These are phyloP conservation scores for Osmozyma mogii DNA, from an alignment of 805 yeast species.

Conservation along the genomic window DNA sequence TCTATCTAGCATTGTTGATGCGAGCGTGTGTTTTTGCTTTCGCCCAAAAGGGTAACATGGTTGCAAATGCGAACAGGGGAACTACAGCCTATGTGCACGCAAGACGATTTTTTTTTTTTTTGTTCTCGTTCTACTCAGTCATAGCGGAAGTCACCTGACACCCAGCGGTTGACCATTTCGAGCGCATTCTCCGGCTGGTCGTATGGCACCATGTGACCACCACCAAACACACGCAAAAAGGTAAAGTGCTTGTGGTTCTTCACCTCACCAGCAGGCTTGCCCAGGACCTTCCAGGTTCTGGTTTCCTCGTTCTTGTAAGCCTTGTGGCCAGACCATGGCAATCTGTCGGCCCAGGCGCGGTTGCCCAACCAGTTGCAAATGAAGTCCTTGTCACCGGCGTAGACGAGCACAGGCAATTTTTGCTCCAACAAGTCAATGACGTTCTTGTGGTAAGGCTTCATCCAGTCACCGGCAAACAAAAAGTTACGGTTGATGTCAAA, in stretches of 20 bases:
- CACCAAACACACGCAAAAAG: conserved; percentile 18
- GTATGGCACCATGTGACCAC: conserved; percentile 21
- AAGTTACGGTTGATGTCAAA: conserved; percentile 74
- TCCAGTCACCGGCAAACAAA: conserved; percentile 82
- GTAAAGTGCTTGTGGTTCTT: conserved; percentile 21
- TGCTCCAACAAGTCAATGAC: conserved; percentile 56
- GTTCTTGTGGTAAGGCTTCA: conserved; percentile 77
- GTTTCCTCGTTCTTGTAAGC: too few species aligned
- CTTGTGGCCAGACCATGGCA: conserved; percentile 18
- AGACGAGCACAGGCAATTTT: conserved; percentile 72
- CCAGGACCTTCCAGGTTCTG: too few species aligned
- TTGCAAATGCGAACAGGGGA: too few species aligned
- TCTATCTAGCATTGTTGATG: neutral
- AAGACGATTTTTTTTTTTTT: too few species aligned
- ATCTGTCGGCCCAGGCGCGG: conserved; percentile 65
- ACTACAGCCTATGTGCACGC: too few species aligned
- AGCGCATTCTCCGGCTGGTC: conserved; percentile 16
- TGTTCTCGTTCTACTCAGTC: too few species aligned
- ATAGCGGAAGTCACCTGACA: conserved; percentile 17
- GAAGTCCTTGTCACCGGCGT: conserved; percentile 93
- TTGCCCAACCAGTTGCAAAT: conserved; percentile 93
- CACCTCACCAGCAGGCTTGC: conserved; percentile 31
- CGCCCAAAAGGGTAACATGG: conserved; percentile 9
- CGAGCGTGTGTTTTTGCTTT: conserved; percentile 4
- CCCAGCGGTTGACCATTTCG: conserved; percentile 20